Evolutionary conservation across 2,329 filamentous ascomycete species (phyloP).

Genomic region (Alternaria sp.): DNA sequence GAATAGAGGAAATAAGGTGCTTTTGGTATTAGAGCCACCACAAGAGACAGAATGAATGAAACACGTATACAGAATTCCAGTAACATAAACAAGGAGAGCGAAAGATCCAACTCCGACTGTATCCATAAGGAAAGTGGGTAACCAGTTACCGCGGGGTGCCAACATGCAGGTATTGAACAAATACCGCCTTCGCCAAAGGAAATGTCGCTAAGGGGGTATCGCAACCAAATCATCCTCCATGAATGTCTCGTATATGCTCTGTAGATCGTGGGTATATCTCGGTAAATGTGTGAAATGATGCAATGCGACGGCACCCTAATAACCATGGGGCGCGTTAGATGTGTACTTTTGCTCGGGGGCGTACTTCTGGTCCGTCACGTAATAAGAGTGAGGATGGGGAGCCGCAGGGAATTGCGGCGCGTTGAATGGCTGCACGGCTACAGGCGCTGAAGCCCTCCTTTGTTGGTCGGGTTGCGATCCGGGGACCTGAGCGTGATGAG

Average conservation of each 20-base stretch:
- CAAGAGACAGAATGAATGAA: background rate
- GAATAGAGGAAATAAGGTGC: background rate
- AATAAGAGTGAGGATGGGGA: slow-evolving; percentile 37
- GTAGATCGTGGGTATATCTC: slow-evolving; percentile 7
- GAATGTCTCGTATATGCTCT: slow-evolving; percentile 18
- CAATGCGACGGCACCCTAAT: slow-evolving; percentile 6
- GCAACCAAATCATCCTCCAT: slow-evolving; percentile 22
- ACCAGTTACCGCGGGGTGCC: background rate
- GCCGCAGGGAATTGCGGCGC: slow-evolving; percentile 30
- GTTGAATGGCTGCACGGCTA: slow-evolving; percentile 34
- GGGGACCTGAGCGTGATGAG: slow-evolving; percentile 22
- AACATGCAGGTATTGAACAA: slow-evolving; percentile 5
- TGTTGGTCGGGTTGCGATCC: slow-evolving; percentile 31
- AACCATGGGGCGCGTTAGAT: slow-evolving; percentile 13
- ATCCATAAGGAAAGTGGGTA: background rate
- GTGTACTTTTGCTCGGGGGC: slow-evolving; percentile 20
- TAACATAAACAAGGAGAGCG: background rate
- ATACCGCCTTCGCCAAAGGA: slow-evolving; percentile 17
- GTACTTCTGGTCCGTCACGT: slow-evolving; percentile 40
- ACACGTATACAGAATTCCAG: background rate
- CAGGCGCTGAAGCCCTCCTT: slow-evolving; percentile 41
- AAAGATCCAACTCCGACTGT: slow-evolving; percentile 1
- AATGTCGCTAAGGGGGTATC: slow-evolving; percentile 22
- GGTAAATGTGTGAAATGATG: slow-evolving; percentile 1
- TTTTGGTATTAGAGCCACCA: slow-evolving; percentile 1